Evolutionary conservation across 2,329 filamentous ascomycete genomes (phyloP), one percentile per base, ranked within the genome.

Genomic region (Huntiella savannae): DNA sequence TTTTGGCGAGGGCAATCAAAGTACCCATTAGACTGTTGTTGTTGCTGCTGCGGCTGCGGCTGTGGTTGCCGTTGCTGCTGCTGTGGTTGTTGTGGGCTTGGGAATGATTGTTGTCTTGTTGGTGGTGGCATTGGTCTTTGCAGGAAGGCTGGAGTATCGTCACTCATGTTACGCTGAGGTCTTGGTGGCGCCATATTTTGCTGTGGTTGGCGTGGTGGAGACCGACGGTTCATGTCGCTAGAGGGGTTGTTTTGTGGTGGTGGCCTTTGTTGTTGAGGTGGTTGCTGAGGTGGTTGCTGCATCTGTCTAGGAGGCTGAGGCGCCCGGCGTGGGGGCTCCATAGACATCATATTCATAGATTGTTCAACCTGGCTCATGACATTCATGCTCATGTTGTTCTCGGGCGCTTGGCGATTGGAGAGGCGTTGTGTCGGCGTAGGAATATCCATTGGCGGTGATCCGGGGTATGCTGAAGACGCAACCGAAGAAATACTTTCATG

Each of bases 391-490:
- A 35, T 44, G 5, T 37, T 40, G 5, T 33, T 19, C 28, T 49
- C 47, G 32, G 19, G 11, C 3, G 17, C 19, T 10, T 41, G 33
- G n/a, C 43, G 32, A 22, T 15, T 33, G 5, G 22, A 28, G 2
- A 33, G 11, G 7, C 40, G 17, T 13, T 32, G 33, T 16, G 40
- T 22, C 2, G 43, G 43, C 2, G 13, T 33, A 4, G 37, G 19
- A 11, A 38, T 17, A 10, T 39, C 11, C 36, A 45, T 48, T 5
- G 41, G 47, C n/a, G 47, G 46, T 5, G 47, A 48, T 11, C 75
- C 74, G 0, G 73, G 45, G 11, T 43, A 49, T 4, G 33, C 34
- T n/a, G 48, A 46, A 15, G 43, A 48, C 7, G 42, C 37, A 15
- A 15, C 48, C 7, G 43, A 49, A 10, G 48, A 49, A 40, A 49